Base-by-base conservation (phyloP, 2,329 filamentous ascomycete species). In the Akanthomyces dipterigenus region DNA sequence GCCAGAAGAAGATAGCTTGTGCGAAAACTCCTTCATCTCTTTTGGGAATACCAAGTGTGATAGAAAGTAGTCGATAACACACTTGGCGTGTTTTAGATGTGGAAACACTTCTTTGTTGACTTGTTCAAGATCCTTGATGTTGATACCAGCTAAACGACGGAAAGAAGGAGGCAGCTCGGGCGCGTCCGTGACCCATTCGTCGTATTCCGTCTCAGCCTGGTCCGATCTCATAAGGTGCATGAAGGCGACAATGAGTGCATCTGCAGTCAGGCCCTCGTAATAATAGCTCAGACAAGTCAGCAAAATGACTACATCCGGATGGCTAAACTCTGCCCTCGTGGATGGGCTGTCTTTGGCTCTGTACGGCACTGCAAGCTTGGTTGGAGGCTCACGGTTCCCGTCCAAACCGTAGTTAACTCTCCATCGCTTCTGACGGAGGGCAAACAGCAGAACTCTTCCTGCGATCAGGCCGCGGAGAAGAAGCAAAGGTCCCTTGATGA, bases 361-460 rank as follows among this genome's bases (percentile, higher is more conserved):
- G 64, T 80, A 89, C 0, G 85, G 86, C 0, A 89, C 82, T 0
- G 82, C 81, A 0, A 88, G 75, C 55, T 68, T 73, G 0, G 79
- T 82, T 1, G 61, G 54, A 0, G 77, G 79, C 0, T 65, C 64
- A 3, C 83, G 70, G 1, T 63, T 67, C 0, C 66, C 62, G 66
- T 85, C 79, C 0, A 83, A 73, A 0, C 88, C 87, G 63, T 86
- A 90, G 58, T 89, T 80, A 0, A 90, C 87, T 3, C 82, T 73
- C 83, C 84, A 90, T 2, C 86, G 74, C 66, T 89, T 89, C 16
- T 81, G 71, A 0, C 72, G 70, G 0, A 89, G 71, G 0, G 73
- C 75, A 62, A 87, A 88, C 0, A 66, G 65, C 0, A 90, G 66
- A 0, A 89, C 74, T 0, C 83, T 80, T 0, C 76, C 70, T 0